A percentile compares a stretch with the other conserved stretches of the same genome.
Evolutionary conservation across 2,329 filamentous ascomycete species (phyloP).

Genomic region (Fusarium nanum): DNA sequence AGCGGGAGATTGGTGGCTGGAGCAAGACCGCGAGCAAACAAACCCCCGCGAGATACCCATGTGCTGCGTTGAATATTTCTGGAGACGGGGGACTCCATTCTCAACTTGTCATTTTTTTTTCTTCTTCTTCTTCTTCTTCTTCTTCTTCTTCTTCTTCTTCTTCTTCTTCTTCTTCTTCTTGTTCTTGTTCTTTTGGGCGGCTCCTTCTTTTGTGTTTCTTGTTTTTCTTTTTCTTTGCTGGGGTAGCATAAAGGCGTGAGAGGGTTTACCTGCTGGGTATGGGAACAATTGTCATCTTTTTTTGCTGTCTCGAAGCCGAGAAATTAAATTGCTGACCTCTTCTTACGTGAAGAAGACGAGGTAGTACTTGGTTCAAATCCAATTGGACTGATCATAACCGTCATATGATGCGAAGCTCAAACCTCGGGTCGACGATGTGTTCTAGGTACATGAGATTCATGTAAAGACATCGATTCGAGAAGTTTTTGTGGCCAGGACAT

Average conservation of each 20-base stretch:
- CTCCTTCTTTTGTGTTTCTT: slow-evolving; percentile 20
- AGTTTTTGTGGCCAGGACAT: slow-evolving; percentile 31
- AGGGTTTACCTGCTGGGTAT: slow-evolving; percentile 30
- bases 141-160: too few species aligned
- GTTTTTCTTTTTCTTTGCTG: slow-evolving; percentile 26
- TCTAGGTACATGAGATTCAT: slow-evolving; percentile 41
- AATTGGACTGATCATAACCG: slow-evolving; percentile 9
- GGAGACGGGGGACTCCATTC: slow-evolving; percentile 48
- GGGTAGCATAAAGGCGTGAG: slow-evolving; percentile 37
- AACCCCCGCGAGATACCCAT: slow-evolving; percentile 49
- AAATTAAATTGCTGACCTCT: slow-evolving; percentile 45
- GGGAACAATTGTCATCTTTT: slow-evolving; percentile 38
- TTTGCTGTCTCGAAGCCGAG: slow-evolving; percentile 38
- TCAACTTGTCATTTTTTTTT: slow-evolving; percentile 38
- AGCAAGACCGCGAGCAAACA: slow-evolving; percentile 44
- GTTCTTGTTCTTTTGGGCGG: slow-evolving; percentile 22
- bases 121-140: slow-evolving; percentile 14
- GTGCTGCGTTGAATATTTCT: slow-evolving; percentile 44
- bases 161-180: too few species aligned
- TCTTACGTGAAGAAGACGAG: slow-evolving; percentile 21
- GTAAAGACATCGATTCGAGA: slow-evolving; percentile 43
- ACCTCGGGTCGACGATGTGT: slow-evolving; percentile 32
- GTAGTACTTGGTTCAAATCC: slow-evolving; percentile 26
- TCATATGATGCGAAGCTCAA: slow-evolving; percentile 43
- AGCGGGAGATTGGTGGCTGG: slow-evolving; percentile 47